These are phyloP conservation scores for Pyrus communis DNA, from an alignment of 306 rosid species.

Conservation along the genomic window DNA sequence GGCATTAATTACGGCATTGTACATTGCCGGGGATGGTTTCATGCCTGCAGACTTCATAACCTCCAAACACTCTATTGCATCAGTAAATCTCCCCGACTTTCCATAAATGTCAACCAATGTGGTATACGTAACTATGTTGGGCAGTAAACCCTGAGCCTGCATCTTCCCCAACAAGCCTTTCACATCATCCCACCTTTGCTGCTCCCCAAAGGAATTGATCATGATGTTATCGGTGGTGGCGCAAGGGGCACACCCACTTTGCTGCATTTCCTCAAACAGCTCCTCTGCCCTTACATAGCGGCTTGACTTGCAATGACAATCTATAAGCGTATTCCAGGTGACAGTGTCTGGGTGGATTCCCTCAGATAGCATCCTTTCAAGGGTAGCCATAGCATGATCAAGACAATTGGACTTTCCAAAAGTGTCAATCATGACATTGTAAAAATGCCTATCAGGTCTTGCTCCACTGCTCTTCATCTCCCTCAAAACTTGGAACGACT, in stretches of 20 bases:
- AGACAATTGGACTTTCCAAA: conserved; percentile 79
- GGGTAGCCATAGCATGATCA: conserved; percentile 73
- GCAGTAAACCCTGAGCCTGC: conserved; percentile 80
- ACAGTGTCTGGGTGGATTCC: conserved; percentile 70
- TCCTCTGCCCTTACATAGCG: conserved; percentile 55
- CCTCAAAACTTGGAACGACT: conserved; percentile 72
- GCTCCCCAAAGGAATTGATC: conserved; percentile 75
- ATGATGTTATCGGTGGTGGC: conserved; percentile 66
- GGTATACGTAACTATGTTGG: conserved; percentile 75
- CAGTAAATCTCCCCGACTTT: conserved; percentile 68
- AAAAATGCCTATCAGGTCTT: conserved; percentile 74
- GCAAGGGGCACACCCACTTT: conserved; percentile 57
- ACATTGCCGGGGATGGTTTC: conserved; percentile 78
- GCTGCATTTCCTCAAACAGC: conserved; percentile 81
- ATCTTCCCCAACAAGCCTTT: conserved; percentile 58
- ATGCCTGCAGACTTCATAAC: conserved; percentile 74
- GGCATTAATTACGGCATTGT: conserved; percentile 87
- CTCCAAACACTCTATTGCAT: conserved; percentile 75
- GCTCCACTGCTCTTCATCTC: conserved; percentile 80
- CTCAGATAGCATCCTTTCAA: conserved; percentile 68
- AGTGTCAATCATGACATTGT: conserved; percentile 92
- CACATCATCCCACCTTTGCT: conserved; percentile 74
- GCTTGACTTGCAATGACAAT: conserved; percentile 69
- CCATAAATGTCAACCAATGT: conserved; percentile 82
- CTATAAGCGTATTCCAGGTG: conserved; percentile 84